Evolutionary conservation across 2,329 filamentous ascomycete species (phyloP).

Genomic region (Calonectria honghensis): DNA sequence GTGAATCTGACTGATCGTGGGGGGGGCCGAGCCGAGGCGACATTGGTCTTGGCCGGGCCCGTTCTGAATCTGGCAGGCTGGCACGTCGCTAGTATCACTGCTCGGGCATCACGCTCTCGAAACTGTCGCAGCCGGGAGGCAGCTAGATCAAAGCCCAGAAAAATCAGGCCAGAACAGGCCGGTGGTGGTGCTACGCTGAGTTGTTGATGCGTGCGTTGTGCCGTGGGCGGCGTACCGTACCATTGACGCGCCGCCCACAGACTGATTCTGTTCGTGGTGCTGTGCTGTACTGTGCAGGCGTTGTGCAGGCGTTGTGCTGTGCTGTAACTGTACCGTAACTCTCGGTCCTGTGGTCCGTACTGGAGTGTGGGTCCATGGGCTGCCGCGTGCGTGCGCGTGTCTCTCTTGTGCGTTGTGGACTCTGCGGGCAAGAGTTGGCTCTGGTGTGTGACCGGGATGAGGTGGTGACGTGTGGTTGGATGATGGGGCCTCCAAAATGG

Average conservation of each 20-base stretch:
- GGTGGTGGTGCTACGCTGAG: conserved; percentile 18
- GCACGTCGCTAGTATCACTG: background rate
- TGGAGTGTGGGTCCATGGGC: conserved; percentile 28
- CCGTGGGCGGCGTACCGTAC: conserved; percentile 27
- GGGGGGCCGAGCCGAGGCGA: conserved; percentile 21
- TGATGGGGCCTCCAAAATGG: conserved; percentile 7
- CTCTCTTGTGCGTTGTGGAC: background rate
- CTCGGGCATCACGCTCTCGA: background rate
- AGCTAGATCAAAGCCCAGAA: background rate
- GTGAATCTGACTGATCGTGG: conserved; percentile 30
- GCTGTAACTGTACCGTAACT: conserved; percentile 23
- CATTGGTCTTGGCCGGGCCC: conserved; percentile 8
- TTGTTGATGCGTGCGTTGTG: conserved; percentile 36
- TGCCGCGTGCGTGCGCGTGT: conserved; percentile 13
- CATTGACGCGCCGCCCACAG: conserved; percentile 22
- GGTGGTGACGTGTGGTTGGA: conserved; percentile 35
- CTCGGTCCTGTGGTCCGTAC: conserved; percentile 22
- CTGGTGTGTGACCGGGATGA: conserved; percentile 18
- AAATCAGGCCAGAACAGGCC: conserved; percentile 24
- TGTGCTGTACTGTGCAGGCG: background rate
- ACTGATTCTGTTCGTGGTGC: background rate
- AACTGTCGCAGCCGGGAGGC: background rate
- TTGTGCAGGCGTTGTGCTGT: conserved; percentile 25
- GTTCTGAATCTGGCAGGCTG: conserved; percentile 12
- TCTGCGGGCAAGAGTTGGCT: conserved; percentile 8